Percentiles rank a stretch among this genome's conserved stretches.
Evolutionary conservation across 805 yeast genomes (phyloP).

Genomic region (Maudiozyma turicensis): DNA sequence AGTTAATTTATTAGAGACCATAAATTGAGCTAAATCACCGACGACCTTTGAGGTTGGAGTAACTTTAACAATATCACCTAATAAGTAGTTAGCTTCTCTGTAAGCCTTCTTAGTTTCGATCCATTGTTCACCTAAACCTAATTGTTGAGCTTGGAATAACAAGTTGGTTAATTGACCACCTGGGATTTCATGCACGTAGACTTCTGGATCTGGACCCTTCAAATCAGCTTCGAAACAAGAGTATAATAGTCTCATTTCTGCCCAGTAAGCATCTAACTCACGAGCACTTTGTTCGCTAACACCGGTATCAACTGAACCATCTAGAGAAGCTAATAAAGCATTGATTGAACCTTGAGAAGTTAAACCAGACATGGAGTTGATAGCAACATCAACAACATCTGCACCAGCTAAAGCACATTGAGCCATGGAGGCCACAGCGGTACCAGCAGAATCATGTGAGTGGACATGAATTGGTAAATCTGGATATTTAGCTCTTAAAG

Average conservation of each 20-base stretch:
- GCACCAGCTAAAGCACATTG: conserved; percentile 95
- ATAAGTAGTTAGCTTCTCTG: conserved; percentile 76
- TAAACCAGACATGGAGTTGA: conserved; percentile 96
- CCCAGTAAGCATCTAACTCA: conserved; percentile 93
- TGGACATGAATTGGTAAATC: conserved; percentile 95
- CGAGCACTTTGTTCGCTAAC: conserved; percentile 58
- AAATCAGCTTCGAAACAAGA: conserved; percentile 97
- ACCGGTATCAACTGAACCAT: conserved; percentile 73
- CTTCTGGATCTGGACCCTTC: conserved; percentile 99
- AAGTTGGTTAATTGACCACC: conserved; percentile 99
- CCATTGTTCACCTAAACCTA: conserved; percentile 97
- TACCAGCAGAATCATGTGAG: conserved; percentile 99
- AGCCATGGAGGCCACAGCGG: conserved; percentile 95
- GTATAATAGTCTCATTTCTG: conserved; percentile 93
- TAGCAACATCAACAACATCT: conserved; percentile 94
- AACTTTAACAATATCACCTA: conserved; percentile 96
- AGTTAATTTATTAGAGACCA: conserved; percentile 89
- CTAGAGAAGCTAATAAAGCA: conserved; percentile 86
- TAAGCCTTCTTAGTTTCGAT: conserved; percentile 90
- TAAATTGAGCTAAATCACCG: conserved; percentile 98
- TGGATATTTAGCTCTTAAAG: conserved; percentile 80
- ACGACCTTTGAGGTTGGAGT: conserved; percentile 99
- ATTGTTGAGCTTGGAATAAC: conserved; percentile 98
- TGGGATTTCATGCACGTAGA: conserved; percentile 95
- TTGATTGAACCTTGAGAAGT: conserved; percentile 96